Percentiles rank a stretch among this genome's conserved stretches.
These are phyloP conservation scores for Ophiostoma angusticollis DNA, from an alignment of 2,329 filamentous ascomycete genomes.

Conservation along the genomic window DNA sequence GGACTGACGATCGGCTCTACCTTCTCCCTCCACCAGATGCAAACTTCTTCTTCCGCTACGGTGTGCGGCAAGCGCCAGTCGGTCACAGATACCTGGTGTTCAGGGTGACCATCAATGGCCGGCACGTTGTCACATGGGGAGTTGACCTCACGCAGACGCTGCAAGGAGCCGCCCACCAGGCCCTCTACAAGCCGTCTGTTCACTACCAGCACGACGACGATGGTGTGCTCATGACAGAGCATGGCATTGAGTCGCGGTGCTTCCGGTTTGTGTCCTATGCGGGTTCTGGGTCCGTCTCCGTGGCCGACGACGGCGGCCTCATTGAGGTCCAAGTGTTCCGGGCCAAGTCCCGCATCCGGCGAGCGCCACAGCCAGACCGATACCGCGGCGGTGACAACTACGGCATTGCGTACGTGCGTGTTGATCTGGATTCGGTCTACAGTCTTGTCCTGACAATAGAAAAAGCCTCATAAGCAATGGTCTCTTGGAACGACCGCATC, in stretches of 20 bases:
- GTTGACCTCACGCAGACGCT: constrained; percentile 29
- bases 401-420: constrained; percentile 36
- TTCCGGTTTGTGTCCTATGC: constrained; percentile 36
- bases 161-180: constrained; percentile 22
- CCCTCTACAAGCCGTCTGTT: constrained; percentile 35
- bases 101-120: constrained; percentile 42
- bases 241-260: constrained; percentile 35
- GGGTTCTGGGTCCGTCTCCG: constrained; percentile 25
- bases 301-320: constrained; percentile 40
- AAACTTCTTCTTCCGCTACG: constrained; percentile 41
- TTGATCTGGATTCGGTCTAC: neutral
- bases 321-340: constrained; percentile 42
- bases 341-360: constrained; percentile 32
- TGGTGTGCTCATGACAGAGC: constrained; percentile 20
- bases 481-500: constrained; percentile 36
- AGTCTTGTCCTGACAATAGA: neutral
- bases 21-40: constrained; percentile 27
- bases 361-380: constrained; percentile 27
- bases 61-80: constrained; percentile 23
- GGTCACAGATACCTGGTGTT: constrained; percentile 36
- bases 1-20: too few relatives aligned
- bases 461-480: constrained; percentile 39
- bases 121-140: constrained; percentile 39
- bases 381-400: constrained; percentile 36
- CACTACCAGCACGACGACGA: constrained; percentile 27